Evolutionary conservation across 2,329 filamentous ascomycete genomes (phyloP), one percentile per base, ranked within the genome.

Genomic region (Dothistroma pini): DNA sequence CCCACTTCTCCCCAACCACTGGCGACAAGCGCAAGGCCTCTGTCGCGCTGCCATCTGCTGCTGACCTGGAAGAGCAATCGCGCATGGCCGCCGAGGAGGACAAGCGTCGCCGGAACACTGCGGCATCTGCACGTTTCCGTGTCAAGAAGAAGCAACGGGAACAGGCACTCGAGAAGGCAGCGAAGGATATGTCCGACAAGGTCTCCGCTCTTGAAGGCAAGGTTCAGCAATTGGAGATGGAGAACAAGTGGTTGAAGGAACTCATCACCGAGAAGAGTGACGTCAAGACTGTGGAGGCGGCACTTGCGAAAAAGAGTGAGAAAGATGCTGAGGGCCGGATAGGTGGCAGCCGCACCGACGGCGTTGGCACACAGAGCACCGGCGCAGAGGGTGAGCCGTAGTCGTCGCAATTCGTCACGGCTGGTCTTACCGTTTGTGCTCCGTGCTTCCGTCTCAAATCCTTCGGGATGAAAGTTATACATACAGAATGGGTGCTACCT

Each of bases 121-220:
- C 80, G 44, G 80, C 80, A n/a, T 79, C 76, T 59, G 80, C 80
- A 16, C 78, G 80, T 49, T 82, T 82, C 77, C 78, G 80, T 52
- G 76, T 82, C 63, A 82, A 82, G 76, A 82, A 82, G 79, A 82
- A 82, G 78, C 79, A 82, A 70, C 78, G 80, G 51, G 80, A 82
- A 70, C 78, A 80, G 66, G 78, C 76, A 9, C 76, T 82, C 49
- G 80, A 82, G 75, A 79, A 80, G 74, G 76, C 76, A 21, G 75
- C 79, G 54, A 80, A 80, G 71, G 80, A 81, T 56, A 81, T 82
- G 78, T 74, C 74, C 35, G 80, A 81, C 61, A 77, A 79, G 66
- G 77, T 81, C 57, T 71, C 68, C 47, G 64, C 72, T 14, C 73
- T 81, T 57, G 79, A 81, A 69, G 72, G 74, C 51, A 76, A 78